Evolutionary conservation across 2,329 filamentous ascomycete genomes (phyloP).

Genomic region (Pseudogymnoascus sp.): DNA sequence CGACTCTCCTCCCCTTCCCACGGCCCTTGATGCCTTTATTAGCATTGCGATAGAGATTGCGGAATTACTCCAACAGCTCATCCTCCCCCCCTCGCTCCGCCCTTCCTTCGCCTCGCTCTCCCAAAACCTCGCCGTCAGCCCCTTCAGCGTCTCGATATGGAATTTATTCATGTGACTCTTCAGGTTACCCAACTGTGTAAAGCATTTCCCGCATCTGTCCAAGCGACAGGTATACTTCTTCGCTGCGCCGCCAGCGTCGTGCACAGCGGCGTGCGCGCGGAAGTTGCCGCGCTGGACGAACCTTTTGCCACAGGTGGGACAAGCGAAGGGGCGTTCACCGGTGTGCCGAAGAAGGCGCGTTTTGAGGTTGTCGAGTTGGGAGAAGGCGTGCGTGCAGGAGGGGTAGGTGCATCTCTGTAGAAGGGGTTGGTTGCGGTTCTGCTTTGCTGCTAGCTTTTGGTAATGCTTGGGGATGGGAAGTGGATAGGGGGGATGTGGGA

Average conservation of each 20-base stretch:
- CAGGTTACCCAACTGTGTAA: constrained; percentile 84
- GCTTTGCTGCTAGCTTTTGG: no score
- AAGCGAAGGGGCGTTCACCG: constrained; percentile 76
- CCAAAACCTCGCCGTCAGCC: constrained; percentile 62
- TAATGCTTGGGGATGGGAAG: neutral
- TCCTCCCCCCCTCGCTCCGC: neutral
- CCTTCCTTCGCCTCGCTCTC: neutral
- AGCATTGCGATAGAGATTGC: no score
- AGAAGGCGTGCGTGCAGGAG: constrained; percentile 72
- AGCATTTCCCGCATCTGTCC: constrained; percentile 77
- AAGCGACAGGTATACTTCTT: constrained; percentile 78
- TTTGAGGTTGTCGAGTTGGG: constrained; percentile 84
- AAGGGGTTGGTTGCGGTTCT: no score
- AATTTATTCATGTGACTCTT: constrained; percentile 97
- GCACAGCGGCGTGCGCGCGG: constrained; percentile 73
- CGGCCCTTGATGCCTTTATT: no score
- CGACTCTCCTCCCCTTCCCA: no score
- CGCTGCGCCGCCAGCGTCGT: constrained; percentile 49
- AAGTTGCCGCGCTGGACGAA: constrained; percentile 86
- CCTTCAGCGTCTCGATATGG: constrained; percentile 65
- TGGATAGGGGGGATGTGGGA: neutral
- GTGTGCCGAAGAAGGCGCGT: constrained; percentile 85
- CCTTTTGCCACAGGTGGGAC: constrained; percentile 68
- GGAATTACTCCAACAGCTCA: no score
- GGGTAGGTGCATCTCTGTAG: constrained; percentile 54